Percentiles rank a stretch among this genome's conserved stretches.
Evolutionary conservation across 192 early-diverging fungal genomes (phyloP).

Genomic region (Coemansia aciculifera): DNA sequence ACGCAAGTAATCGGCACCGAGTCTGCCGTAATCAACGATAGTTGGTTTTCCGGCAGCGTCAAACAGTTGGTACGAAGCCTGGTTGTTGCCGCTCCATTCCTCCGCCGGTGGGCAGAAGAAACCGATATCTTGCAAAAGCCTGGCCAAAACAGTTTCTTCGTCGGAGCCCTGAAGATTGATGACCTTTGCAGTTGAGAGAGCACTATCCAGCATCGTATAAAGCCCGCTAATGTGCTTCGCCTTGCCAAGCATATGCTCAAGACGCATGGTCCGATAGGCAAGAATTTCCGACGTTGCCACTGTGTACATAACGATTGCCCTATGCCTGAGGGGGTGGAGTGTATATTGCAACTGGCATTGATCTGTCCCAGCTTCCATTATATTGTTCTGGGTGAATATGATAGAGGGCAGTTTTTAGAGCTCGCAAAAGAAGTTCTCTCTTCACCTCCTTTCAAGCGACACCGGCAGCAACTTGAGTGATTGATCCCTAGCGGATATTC

Average conservation of each 20-base stretch:
- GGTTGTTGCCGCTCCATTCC: not conserved
- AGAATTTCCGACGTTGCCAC: not conserved
- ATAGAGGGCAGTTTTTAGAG: not conserved
- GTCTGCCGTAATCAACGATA: slow-evolving; percentile 55
- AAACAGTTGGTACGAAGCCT: not conserved
- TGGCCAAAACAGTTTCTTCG: no score
- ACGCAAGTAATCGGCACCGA: slow-evolving; percentile 58
- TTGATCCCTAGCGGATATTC: not conserved
- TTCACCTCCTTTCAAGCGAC: not conserved
- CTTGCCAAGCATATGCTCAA: not conserved
- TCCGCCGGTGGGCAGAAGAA: slow-evolving; percentile 54
- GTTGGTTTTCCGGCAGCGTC: slow-evolving; percentile 21
- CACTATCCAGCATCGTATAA: slow-evolving; percentile 9
- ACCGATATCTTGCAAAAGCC: slow-evolving; percentile 55
- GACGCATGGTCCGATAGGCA: not conserved
- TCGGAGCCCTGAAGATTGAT: no score
- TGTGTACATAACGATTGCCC: not conserved
- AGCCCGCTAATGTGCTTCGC: slow-evolving; percentile 49
- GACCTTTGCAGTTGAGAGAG: no score
- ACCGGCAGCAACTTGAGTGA: not conserved
- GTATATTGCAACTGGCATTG: not conserved
- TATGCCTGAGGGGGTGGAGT: not conserved
- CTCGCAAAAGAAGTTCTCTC: not conserved
- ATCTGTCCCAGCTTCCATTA: not conserved
- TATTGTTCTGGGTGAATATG: not conserved